Conservation (phyloP, 176 grass and related monocot species). For the Carex cristatella region DNA sequence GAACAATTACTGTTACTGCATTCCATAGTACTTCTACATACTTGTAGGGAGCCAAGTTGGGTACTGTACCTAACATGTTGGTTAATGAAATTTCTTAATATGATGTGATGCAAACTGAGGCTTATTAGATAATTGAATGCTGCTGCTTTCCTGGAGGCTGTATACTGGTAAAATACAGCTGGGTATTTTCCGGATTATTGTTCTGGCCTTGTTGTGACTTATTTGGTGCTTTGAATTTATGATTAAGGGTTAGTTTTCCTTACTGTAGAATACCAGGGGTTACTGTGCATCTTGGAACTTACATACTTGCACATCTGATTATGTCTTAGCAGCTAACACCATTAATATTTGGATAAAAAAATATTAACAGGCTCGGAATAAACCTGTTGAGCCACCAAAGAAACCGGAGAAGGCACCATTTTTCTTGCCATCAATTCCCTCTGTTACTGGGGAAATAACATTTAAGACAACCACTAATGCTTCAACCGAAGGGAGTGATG, state of each 20-base stretch:
- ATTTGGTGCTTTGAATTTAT: neutral
- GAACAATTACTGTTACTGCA: neutral
- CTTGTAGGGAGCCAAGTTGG: neutral
- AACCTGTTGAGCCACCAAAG: constrained; percentile 90
- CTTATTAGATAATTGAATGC: neutral
- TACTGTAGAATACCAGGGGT: neutral
- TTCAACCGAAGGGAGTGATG: constrained; percentile 47
- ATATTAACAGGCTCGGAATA: constrained; percentile 66
- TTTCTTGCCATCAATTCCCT: constrained; percentile 92
- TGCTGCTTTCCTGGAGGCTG: constrained; percentile 3
- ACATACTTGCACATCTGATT: neutral
- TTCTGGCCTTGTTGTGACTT: neutral
- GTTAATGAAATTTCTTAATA: neutral
- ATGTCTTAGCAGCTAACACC: neutral
- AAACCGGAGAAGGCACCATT: constrained; percentile 98
- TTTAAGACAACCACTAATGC: constrained; percentile 36
- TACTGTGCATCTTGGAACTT: neutral
- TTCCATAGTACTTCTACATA: constrained; percentile 3
- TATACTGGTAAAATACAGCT: neutral
- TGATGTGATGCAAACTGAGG: constrained; percentile 5
- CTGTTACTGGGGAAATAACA: constrained; percentile 79
- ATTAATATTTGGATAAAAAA: constrained; percentile 14
- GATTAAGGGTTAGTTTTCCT: neutral
- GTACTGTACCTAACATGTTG: neutral
- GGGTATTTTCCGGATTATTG: neutral